These are phyloP conservation scores for Aphanomyces stellatus DNA, from an alignment of 352 stramenopile species.

Conservation along the genomic window DNA sequence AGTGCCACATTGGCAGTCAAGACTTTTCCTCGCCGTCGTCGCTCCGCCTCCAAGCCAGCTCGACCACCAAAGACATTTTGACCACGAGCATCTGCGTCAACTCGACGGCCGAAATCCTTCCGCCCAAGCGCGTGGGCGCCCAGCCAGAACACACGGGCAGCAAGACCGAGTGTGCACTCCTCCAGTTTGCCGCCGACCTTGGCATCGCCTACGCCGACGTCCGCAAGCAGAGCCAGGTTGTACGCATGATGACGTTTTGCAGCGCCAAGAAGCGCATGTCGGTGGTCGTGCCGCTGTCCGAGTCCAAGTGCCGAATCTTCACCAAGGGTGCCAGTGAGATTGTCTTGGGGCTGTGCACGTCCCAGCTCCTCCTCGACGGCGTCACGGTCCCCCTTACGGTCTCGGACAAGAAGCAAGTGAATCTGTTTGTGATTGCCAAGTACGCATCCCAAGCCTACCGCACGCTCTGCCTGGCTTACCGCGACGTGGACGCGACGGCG, in stretches of 20 bases:
- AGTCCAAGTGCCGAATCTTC: constrained; percentile 40
- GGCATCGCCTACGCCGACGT: constrained; percentile 35
- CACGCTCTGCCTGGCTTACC: constrained; percentile 74
- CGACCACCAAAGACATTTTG: constrained; percentile 32
- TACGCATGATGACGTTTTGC: constrained; percentile 58
- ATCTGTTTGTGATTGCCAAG: constrained; percentile 53
- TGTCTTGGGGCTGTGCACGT: constrained; percentile 39
- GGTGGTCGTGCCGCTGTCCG: constrained; percentile 39
- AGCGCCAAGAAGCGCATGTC: constrained; percentile 67
- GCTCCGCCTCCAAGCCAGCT: constrained; percentile 16
- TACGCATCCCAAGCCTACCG: constrained; percentile 64
- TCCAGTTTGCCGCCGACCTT: constrained; percentile 44
- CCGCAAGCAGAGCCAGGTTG: constrained; percentile 22
- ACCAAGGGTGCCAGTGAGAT: constrained; percentile 55
- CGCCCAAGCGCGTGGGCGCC: constrained; percentile 32
- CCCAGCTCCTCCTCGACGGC: constrained; percentile 38
- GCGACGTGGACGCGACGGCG: constrained; percentile 40
- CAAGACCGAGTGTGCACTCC: constrained; percentile 55
- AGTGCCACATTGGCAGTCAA: constrained; percentile 49
- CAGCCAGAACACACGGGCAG: constrained; percentile 54
- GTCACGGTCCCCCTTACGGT: constrained; percentile 27
- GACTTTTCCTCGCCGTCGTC: constrained; percentile 35
- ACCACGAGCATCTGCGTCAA: constrained; percentile 43
- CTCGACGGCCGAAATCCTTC: constrained; percentile 50
- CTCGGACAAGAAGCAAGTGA: constrained; percentile 30